Percentiles rank a stretch among this genome's conserved stretches.
Evolutionary conservation across 2,329 filamentous ascomycete genomes (phyloP).

Genomic region (Magnaporthiopsis rhizophila): DNA sequence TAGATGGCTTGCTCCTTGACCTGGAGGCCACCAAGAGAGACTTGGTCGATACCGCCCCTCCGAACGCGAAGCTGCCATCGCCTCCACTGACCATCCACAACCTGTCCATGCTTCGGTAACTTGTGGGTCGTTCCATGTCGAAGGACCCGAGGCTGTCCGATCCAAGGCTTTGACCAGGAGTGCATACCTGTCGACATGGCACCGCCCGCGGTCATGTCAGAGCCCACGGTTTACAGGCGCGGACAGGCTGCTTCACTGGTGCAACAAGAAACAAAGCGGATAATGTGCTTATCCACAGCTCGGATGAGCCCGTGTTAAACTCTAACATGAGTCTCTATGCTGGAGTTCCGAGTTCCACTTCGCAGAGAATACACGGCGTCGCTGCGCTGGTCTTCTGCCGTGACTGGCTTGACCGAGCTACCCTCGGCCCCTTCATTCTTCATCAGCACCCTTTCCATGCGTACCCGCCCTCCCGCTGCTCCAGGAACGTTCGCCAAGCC

Average conservation of each 20-base stretch:
- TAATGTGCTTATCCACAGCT: conserved; percentile 50
- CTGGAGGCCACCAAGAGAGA: conserved; percentile 53
- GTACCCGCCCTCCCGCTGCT: conserved; percentile 39
- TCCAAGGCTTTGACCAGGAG: neutral
- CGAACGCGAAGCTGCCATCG: conserved; percentile 57
- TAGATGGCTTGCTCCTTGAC: conserved; percentile 58
- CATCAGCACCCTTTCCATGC: conserved; percentile 36
- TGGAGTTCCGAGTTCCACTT: conserved; percentile 57
- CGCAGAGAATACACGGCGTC: conserved; percentile 56
- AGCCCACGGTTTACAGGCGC: neutral
- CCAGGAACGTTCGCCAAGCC: conserved; percentile 36
- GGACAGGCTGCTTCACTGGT: neutral
- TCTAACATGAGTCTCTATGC: conserved; percentile 53
- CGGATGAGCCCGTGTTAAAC: conserved; percentile 64
- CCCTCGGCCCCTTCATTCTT: conserved; percentile 28
- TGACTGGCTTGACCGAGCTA: conserved; percentile 37
- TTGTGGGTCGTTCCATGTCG: conserved; percentile 51
- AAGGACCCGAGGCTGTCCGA: conserved; percentile 44
- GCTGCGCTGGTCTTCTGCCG: conserved; percentile 58
- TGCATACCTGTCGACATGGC: neutral
- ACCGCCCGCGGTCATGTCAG: neutral
- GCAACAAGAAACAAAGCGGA: neutral
- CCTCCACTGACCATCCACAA: conserved; percentile 62
- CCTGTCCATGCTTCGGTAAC: conserved; percentile 42
- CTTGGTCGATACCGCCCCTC: conserved; percentile 53